Base-by-base conservation (phyloP, 495 filamentous ascomycete species). In the Xylaria cubensis region DNA sequence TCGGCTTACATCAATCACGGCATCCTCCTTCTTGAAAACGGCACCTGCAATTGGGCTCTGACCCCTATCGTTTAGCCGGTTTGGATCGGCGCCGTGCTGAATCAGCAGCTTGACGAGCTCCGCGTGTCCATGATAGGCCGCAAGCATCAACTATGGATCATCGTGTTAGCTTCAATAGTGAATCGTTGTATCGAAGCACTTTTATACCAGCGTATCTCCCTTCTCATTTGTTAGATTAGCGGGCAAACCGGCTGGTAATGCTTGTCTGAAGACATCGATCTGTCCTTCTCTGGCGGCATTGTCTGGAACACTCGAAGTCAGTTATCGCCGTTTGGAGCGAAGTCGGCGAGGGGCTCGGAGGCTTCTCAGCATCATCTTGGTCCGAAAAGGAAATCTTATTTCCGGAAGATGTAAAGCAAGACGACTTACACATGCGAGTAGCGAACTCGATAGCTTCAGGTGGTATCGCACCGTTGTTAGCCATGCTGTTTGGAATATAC, bases 151-250 rank as follows among this genome's bases (percentile, higher is more conserved):
- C 86, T 87, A 63, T 13, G 24, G 36, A 19, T 34, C 7, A 69
- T 58, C 4, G 17, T 64, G 26, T 70, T 13, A 53, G 26, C 8
- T 8, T 24, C 15, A 12, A 50, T 2, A 6, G 10, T 10, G 5
- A 9, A 29, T 15, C 46, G 19, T 19, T 3, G 42, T 50, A 19
- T 1, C 15, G 4, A 42, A 10, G 19, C 24, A 8, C 2, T n/a
- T 12, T 29, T n/a, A 64, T 82, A 87, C 86, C 72, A 88, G 74
- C 26, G 80, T 86, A 72, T 89, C 86, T 10, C 87, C 87, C 65
- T 88, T 87, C 34, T 87, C 86, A 65, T 89, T 88, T 21, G 84
- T 88, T 80, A 88, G 69, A 66, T 87, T 88, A 19, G 86, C 77
- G 4, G 85, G 85, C 15, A 89, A 74, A 4, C 87, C 86, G 6